Conservation (phyloP, 495 filamentous ascomycete genomes). For the Podospora sp. region DNA sequence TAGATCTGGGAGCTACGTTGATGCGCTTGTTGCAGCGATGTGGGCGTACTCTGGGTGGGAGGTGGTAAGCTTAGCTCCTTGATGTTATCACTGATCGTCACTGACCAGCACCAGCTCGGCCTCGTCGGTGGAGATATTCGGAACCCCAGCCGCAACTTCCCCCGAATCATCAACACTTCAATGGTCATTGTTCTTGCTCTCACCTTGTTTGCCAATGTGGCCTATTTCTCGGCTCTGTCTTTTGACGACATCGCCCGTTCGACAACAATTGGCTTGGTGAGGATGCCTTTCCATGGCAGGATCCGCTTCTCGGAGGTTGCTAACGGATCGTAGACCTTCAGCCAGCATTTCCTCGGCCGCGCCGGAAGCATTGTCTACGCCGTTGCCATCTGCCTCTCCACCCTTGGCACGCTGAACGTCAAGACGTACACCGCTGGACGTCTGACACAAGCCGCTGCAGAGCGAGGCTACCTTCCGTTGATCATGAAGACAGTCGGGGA, state of each 20-base stretch:
- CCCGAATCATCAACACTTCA: slow-evolving; percentile 12
- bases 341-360: slow-evolving; percentile 11
- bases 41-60: slow-evolving; percentile 19
- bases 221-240: slow-evolving; percentile 10
- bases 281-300: not conserved
- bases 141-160: slow-evolving; percentile 15
- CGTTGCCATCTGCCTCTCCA: slow-evolving; percentile 17
- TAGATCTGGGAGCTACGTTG: slow-evolving; percentile 2
- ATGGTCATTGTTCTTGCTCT: slow-evolving; percentile 12
- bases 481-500: slow-evolving; percentile 13
- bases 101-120: not conserved
- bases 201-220: slow-evolving; percentile 12
- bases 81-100: not conserved
- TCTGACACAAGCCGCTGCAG: slow-evolving; percentile 15
- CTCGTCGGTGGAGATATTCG: slow-evolving; percentile 14
- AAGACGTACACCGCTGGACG: slow-evolving; percentile 17
- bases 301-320: not conserved
- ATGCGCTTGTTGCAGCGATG: slow-evolving; percentile 18
- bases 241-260: slow-evolving; percentile 16
- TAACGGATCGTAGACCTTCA: slow-evolving; percentile 5
- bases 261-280: slow-evolving; percentile 15
- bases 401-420: slow-evolving; percentile 17
- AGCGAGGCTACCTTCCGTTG: slow-evolving; percentile 14
- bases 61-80: not conserved
- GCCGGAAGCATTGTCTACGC: slow-evolving; percentile 18